phyloP scores from a whole-genome alignment of 345 rosid species.

The Sisymbrium altissimum region DNA sequence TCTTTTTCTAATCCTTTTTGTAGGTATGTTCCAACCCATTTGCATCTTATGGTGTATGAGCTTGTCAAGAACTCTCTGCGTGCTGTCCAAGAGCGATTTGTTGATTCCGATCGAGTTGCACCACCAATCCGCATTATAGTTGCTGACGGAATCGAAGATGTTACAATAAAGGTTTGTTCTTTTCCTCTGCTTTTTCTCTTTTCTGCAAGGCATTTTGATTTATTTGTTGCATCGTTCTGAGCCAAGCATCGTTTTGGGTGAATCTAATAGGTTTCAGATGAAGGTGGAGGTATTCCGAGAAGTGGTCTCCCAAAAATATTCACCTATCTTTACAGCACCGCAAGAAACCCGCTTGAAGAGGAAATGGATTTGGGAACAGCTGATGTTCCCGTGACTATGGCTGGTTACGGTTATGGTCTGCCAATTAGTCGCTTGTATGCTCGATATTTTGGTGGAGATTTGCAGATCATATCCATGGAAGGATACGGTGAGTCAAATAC shows the following conservation, averaged over 20 bases:
- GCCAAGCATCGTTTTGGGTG: conserved; percentile 14
- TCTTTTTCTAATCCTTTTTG: background rate
- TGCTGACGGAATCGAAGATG: conserved; percentile 97
- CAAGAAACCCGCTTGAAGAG: conserved; percentile 83
- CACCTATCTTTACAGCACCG: conserved; percentile 95
- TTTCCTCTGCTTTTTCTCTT: background rate
- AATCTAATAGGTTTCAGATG: conserved; percentile 72
- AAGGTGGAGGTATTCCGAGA: conserved; percentile 96
- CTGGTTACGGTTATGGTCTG: conserved; percentile 93
- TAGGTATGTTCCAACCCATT: conserved; percentile 87
- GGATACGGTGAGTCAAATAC: conserved; percentile 81
- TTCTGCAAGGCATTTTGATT: background rate
- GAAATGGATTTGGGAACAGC: conserved; percentile 53
- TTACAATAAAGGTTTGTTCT: conserved; percentile 69
- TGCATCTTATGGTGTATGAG: conserved; percentile 95
- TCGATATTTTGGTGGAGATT: conserved; percentile 92
- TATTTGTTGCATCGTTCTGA: background rate
- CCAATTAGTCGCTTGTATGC: conserved; percentile 98
- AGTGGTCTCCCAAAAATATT: conserved; percentile 97
- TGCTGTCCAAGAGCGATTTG: conserved; percentile 80
- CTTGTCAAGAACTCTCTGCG: conserved; percentile 93
- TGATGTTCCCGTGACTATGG: conserved; percentile 73
- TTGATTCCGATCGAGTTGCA: conserved; percentile 76
- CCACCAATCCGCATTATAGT: conserved; percentile 81
- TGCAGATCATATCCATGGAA: conserved; percentile 95